A percentile compares a stretch with the other conserved stretches of the same genome.
Evolutionary conservation across 2,329 filamentous ascomycete genomes (phyloP).

Genomic region (Calonectria hawksworthii): DNA sequence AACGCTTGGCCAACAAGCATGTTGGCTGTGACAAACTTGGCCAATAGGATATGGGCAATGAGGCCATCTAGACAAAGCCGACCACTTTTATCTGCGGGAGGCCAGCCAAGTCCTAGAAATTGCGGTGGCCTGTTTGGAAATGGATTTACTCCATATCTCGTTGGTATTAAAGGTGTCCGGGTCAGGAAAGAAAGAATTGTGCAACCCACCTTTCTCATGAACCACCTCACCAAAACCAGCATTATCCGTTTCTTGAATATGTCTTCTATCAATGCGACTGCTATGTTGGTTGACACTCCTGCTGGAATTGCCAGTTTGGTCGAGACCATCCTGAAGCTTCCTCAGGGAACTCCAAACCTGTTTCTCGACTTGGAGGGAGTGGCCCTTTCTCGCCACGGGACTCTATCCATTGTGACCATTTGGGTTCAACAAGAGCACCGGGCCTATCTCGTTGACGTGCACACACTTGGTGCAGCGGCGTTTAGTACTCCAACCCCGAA

Average conservation of each 20-base stretch:
- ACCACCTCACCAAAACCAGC: neutral
- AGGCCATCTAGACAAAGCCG: neutral
- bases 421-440: neutral
- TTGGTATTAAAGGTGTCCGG: neutral
- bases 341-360: neutral
- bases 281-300: neutral
- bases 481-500: neutral
- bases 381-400: constrained; percentile 13
- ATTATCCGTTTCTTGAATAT: neutral
- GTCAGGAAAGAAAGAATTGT: neutral
- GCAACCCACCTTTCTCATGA: neutral
- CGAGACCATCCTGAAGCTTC: neutral
- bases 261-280: neutral
- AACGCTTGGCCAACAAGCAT: neutral
- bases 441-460: constrained; percentile 24
- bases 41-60: neutral
- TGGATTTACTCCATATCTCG: neutral
- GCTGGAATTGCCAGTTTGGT: neutral
- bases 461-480: neutral
- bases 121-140: no score
- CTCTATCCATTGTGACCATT: constrained; percentile 19
- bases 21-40: neutral
- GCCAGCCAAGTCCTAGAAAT: neutral
- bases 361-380: constrained; percentile 25
- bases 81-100: neutral